A percentile compares a stretch with the other conserved stretches of the same genome.
phyloP scores from a whole-genome alignment of 179 eudicot genomes.

The Heliamphora pulchella region DNA sequence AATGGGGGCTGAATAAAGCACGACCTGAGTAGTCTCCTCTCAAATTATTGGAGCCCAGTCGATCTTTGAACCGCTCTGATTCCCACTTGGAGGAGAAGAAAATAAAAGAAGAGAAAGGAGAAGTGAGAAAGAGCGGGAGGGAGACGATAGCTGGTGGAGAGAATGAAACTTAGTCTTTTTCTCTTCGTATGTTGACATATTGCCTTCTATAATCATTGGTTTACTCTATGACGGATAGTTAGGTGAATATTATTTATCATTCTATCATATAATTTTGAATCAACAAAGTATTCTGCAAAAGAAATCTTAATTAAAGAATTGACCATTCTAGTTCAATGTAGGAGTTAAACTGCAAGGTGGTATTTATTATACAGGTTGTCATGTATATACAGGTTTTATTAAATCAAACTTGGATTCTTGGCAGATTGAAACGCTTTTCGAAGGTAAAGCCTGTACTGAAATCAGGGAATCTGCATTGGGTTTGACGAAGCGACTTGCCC shows the following conservation, averaged over 20 bases:
- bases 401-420: conserved; percentile 15
- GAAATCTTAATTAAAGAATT: background rate
- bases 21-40: too few relatives aligned
- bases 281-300: background rate
- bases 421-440: conserved; percentile 76
- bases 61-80: too few relatives aligned
- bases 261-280: background rate
- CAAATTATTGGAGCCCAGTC: too few relatives aligned
- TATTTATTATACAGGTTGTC: background rate
- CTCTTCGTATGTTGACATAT: background rate
- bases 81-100: too few relatives aligned
- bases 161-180: too few relatives aligned
- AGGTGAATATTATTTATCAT: background rate
- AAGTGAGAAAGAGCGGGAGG: too few relatives aligned
- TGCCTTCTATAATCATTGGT: background rate
- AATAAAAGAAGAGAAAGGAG: too few relatives aligned
- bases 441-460: conserved; percentile 79
- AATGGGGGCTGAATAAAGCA: too few relatives aligned
- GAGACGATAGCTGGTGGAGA: too few relatives aligned
- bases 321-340: background rate
- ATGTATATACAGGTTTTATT: background rate
- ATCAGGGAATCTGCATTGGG: conserved; percentile 80
- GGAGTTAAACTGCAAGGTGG: background rate
- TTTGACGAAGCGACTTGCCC: conserved; percentile 90
- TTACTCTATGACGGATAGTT: background rate